Conservation (phyloP, 495 filamentous ascomycete genomes). For the Annulohypoxylon moriforme region DNA sequence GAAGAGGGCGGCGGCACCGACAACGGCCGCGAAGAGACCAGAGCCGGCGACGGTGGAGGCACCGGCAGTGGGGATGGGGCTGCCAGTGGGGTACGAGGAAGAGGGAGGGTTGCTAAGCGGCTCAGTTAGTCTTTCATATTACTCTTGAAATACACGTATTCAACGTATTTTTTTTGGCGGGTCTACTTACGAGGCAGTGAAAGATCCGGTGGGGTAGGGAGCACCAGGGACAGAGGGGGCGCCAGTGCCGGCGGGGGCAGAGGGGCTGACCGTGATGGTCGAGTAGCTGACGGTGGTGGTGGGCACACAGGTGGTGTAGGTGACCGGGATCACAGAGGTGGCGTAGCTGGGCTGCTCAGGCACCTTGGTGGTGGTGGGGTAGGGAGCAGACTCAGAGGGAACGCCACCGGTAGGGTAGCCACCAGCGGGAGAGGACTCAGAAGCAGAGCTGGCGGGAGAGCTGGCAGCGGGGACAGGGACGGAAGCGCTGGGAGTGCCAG, state of each 20-base stretch:
- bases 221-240: conserved; percentile 22
- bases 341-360: conserved; percentile 39
- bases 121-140: background rate
- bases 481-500: background rate
- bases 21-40: conserved; percentile 60
- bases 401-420: background rate
- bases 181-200: conserved; percentile 44
- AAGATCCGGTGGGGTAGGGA: conserved; percentile 49
- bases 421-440: conserved; percentile 16
- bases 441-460: conserved; percentile 42
- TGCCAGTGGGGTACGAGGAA: conserved; percentile 46
- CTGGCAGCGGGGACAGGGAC: conserved; percentile 9
- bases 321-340: conserved; percentile 62
- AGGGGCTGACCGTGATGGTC: conserved; percentile 57
- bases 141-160: too few relatives aligned
- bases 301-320: conserved; percentile 50
- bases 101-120: conserved; percentile 37
- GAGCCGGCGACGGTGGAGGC: conserved; percentile 59
- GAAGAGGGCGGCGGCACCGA: conserved; percentile 63
- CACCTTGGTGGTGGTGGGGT: conserved; percentile 34
- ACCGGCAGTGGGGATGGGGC: conserved; percentile 57
- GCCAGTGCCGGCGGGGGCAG: conserved; percentile 53
- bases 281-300: conserved; percentile 63
- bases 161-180: too few relatives aligned
- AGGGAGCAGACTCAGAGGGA: conserved; percentile 33